Conservation (phyloP, 192 early-diverging fungal genomes). For the Oehlia diaphana region DNA sequence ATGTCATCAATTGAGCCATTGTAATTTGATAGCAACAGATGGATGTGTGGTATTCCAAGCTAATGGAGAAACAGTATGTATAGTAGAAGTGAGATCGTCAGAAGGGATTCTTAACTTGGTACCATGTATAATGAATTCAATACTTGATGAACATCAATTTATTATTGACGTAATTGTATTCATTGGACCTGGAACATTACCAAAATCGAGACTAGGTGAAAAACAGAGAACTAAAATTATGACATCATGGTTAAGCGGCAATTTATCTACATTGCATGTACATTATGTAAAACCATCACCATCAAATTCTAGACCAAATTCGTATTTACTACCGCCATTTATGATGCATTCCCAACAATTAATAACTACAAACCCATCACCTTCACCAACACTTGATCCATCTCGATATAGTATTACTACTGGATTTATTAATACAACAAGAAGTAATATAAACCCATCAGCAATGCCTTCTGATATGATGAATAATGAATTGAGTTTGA, state of each 20-base stretch:
- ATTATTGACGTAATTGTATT: conserved; percentile 71
- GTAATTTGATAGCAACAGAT: background rate
- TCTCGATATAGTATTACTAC: conserved; percentile 1
- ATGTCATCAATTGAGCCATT: conserved; percentile 24
- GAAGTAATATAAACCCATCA: background rate
- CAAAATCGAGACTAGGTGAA: conserved; percentile 66
- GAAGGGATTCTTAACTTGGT: conserved; percentile 54
- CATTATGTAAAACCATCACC: background rate
- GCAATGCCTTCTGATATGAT: background rate
- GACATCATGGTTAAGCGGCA: background rate
- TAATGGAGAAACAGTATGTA: conserved; percentile 41
- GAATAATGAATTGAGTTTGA: background rate
- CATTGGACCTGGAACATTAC: conserved; percentile 53
- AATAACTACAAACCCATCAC: background rate
- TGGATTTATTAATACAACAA: background rate
- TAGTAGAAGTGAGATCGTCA: conserved; percentile 36
- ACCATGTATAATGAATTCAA: conserved; percentile 60
- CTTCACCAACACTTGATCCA: background rate
- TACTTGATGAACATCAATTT: conserved; percentile 72
- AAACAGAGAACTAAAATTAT: conserved; percentile 55
- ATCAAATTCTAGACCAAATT: background rate
- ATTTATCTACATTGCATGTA: background rate
- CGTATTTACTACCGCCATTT: background rate
- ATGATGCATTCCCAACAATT: background rate
- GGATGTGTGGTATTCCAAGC: conserved; percentile 44